phyloP scores from a whole-genome alignment of 2,329 filamentous ascomycete species.

The Aspergillus oerlinghausenensis region DNA sequence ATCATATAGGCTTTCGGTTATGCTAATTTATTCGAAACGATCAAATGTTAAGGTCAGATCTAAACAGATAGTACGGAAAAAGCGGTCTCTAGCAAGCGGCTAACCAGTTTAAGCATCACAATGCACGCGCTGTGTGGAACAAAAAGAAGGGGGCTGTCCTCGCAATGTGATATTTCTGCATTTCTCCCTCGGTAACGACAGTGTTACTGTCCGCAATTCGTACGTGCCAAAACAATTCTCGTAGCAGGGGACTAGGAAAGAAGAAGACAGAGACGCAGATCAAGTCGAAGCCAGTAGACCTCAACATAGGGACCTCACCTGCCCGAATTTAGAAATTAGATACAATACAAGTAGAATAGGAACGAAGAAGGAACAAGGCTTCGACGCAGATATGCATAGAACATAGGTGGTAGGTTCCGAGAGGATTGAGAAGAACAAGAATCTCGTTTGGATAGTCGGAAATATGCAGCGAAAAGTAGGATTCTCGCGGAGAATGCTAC shows the following conservation, averaged over 20 bases:
- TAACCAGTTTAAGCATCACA: background rate
- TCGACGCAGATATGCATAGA: conserved; percentile 9
- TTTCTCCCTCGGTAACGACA: background rate
- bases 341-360: conserved; percentile 27
- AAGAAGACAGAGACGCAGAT: conserved; percentile 1
- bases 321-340: conserved; percentile 20
- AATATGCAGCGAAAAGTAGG: background rate
- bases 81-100: background rate
- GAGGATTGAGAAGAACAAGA: conserved; percentile 13
- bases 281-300: conserved; percentile 8
- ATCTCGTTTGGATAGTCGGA: conserved; percentile 7
- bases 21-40: background rate
- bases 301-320: conserved; percentile 6
- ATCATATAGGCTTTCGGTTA: background rate
- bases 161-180: background rate
- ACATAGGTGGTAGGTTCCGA: conserved; percentile 7
- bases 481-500: conserved; percentile 5
- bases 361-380: conserved; percentile 10
- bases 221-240: conserved; percentile 5
- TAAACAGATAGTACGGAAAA: background rate
- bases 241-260: background rate
- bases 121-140: no score
- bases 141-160: background rate
- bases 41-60: background rate
- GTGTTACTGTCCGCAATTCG: background rate